A percentile compares a stretch with the other conserved stretches of the same genome.
These are phyloP conservation scores for Trichoderma oligosporum DNA, from an alignment of 2,329 filamentous ascomycete genomes.

Conservation along the genomic window DNA sequence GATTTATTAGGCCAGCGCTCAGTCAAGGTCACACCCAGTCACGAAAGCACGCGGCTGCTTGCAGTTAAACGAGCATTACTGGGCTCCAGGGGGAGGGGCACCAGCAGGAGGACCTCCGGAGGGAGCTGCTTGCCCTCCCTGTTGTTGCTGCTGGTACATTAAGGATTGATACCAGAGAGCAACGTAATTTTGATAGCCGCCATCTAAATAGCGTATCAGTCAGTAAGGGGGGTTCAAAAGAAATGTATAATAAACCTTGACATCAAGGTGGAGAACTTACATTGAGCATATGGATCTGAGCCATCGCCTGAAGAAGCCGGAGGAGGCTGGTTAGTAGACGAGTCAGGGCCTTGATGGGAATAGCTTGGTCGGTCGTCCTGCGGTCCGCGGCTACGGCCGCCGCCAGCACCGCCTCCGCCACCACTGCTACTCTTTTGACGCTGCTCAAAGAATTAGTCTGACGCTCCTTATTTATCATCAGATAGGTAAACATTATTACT, in stretches of 20 bases:
- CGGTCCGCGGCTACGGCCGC: slow-evolving; percentile 40
- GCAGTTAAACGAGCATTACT: slow-evolving; percentile 31
- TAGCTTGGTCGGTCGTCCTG: slow-evolving; percentile 48
- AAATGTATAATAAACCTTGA: not conserved
- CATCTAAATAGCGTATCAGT: slow-evolving; percentile 49
- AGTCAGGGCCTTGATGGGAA: slow-evolving; percentile 44
- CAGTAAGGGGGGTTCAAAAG: slow-evolving; percentile 25
- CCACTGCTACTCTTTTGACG: slow-evolving; percentile 53
- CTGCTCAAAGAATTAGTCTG: no score
- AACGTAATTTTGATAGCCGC: slow-evolving; percentile 76
- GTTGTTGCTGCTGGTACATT: slow-evolving; percentile 43
- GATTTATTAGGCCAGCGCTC: slow-evolving; percentile 10
- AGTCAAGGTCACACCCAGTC: slow-evolving; percentile 21
- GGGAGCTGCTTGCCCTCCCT: slow-evolving; percentile 37
- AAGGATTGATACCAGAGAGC: slow-evolving; percentile 75
- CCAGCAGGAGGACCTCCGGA: slow-evolving; percentile 35
- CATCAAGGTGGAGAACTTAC: slow-evolving; percentile 45
- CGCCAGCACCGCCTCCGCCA: slow-evolving; percentile 42
- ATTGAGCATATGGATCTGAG: slow-evolving; percentile 71
- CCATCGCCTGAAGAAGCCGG: slow-evolving; percentile 47
- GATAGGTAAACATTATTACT: slow-evolving; percentile 34
- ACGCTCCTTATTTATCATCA: no score
- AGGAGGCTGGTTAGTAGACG: slow-evolving; percentile 41
- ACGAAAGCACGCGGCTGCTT: slow-evolving; percentile 18
- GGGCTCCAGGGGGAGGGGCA: slow-evolving; percentile 36